Base-by-base conservation (phyloP, 495 filamentous ascomycete genomes). In the Aspergillus ellipticus region DNA sequence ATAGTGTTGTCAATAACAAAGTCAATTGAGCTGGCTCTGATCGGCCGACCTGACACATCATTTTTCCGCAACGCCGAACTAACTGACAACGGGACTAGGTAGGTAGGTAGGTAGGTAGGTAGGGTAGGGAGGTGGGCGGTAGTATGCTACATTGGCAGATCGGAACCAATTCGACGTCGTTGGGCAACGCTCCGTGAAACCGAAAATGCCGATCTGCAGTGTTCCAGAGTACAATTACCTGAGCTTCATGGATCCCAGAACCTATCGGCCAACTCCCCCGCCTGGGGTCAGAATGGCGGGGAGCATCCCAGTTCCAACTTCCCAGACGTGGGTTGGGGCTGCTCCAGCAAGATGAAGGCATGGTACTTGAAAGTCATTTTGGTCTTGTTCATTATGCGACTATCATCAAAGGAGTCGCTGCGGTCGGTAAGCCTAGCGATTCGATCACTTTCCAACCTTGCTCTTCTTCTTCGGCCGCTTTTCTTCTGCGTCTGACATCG, bases 401-500 rank as follows among this genome's bases (percentile, higher is more conserved):
- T 15, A 16, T 54, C 19, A 41, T 45, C 39, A 53, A 46, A 16
- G n/a, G 9, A 17, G 22, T 28, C 10, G 10, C 16, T 20, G 42
- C 42, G 17, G 42, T 19, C 43, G 45, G 22, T 2, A 5, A 28
- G 22, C 15, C 45, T 3, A 4, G 33, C 33, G 33, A 19, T 9
- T 31, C 28, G 21, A 22, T 56, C 60, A 76, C 67, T 70, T 71
- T 35, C 67, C 69, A 56, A 66, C 64, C 64, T 89, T 89, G 22
- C 73, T 75, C 75, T 89, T 90, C 81, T 88, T 89, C 79, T 83
- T 87, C 21, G 85, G 85, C 61, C 84, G 74, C 60, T 79, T 75
- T 17, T 76, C 81, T 42, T 72, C 76, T 20, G 59, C 67, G 6
- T 67, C 66, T 24, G 60, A 62, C 58, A 60, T 64, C 29, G 64